Base-by-base conservation (phyloP, 306 rosid species). In the Dalbergia cultrata region DNA sequence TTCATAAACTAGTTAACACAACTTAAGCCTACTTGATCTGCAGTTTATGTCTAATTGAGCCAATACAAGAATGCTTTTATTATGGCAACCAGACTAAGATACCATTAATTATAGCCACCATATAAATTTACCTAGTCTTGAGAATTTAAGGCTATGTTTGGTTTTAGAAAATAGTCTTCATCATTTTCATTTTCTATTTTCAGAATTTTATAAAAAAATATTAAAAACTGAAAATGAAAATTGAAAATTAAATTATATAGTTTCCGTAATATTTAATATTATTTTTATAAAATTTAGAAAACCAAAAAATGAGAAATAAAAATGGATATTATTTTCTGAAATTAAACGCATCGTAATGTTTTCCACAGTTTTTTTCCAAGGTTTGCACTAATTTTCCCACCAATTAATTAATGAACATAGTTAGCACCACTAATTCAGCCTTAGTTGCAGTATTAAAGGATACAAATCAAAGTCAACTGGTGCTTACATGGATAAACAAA, bases 381-480 rank as follows among this genome's bases (percentile, higher is more conserved):
- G 65, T 41, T 50, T 56, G 14, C 5, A 67, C 8, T 67, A 6
- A 9, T 8, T 34, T 5, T 70, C 26, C 18, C 26, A 9, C 9
- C 70, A 1, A 26, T 26, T 26, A 45, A 33, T 37, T 37, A 37
- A 79, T 6, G 54, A 39, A 70, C 31, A 43, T 12, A 4, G 7
- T 73, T 74, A 26, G 31, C 58, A 74, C 56, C 64, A 39, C 50
- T 81, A 58, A 67, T 66, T 65, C 34, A 34, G 59, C 6, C 13
- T 8, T 73, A 80, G 70, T 0, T 13, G 33, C 33, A 65, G 54
- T 33, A 34, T 43, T 59, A 22, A 60, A 43, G 13, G 59, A 18
- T 68, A 21, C 56, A 69, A 77, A 67, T 67, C 2, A 54, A 56
- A 33, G 65, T 66, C 73, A 52, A 52, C n/a, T 14, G 31, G 13